A percentile compares a stretch with the other conserved stretches of the same genome.
Evolutionary conservation across 345 rosid genomes (phyloP).

Genomic region (Sisymbrium altissimum): DNA sequence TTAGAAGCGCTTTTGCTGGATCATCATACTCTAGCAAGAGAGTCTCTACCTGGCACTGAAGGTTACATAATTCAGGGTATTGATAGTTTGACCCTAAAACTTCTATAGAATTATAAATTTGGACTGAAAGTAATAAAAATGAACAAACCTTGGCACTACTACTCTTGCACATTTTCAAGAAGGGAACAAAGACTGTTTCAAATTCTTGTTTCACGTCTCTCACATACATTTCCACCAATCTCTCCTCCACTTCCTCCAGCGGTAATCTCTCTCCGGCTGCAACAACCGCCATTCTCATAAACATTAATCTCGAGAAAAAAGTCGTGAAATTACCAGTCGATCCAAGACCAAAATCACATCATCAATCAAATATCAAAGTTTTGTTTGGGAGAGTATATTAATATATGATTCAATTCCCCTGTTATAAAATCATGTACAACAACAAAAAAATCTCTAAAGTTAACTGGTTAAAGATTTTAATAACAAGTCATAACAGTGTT

Average conservation of each 20-base stretch:
- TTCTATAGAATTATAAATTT: neutral
- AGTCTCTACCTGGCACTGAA: conserved; percentile 55
- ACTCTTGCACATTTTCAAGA: conserved; percentile 51
- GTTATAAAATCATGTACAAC: neutral
- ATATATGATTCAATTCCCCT: neutral
- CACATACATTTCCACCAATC: conserved; percentile 58
- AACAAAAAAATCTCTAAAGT: neutral
- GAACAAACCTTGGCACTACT: conserved; percentile 33
- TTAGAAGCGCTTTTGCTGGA: conserved; percentile 61
- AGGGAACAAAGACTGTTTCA: conserved; percentile 52
- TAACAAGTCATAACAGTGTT: neutral
- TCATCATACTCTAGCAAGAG: conserved; percentile 63
- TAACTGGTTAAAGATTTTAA: neutral
- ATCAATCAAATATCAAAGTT: neutral
- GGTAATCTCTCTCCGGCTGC: conserved; percentile 62
- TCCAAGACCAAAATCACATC: neutral
- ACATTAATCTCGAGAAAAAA: neutral
- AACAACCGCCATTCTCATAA: conserved; percentile 3
- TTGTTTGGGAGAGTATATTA: neutral
- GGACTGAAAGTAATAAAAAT: neutral
- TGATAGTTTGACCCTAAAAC: neutral
- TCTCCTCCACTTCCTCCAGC: conserved; percentile 59
- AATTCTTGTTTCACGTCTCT: conserved; percentile 51
- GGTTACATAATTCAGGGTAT: neutral
- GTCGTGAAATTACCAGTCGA: neutral